Conservation (phyloP, 2,329 filamentous ascomycete species). For the Curvularia spicifera region DNA sequence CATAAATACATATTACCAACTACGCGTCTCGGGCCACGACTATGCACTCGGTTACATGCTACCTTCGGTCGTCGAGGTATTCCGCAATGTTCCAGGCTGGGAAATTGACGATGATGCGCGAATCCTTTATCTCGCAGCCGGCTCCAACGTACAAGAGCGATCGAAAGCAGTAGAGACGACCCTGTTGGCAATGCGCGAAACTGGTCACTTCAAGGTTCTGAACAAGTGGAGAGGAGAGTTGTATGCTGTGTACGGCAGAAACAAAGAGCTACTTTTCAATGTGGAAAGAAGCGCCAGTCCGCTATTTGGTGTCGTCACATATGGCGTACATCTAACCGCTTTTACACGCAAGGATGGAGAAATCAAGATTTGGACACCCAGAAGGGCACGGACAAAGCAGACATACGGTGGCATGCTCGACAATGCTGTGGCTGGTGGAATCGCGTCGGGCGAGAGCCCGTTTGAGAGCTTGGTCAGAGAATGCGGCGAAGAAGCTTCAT, state of each 20-base stretch:
- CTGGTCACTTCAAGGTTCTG: constrained; percentile 75
- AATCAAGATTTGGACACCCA: constrained; percentile 83
- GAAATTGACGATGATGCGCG: constrained; percentile 64
- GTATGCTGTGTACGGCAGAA: constrained; percentile 51
- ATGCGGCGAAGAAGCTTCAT: constrained; percentile 84
- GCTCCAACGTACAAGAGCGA: constrained; percentile 66
- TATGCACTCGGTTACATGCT: constrained; percentile 66
- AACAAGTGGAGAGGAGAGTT: constrained; percentile 53
- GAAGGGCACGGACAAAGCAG: constrained; percentile 76
- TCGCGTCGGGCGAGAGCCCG: constrained; percentile 79
- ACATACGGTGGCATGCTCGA: constrained; percentile 93
- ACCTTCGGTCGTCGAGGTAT: constrained; percentile 65
- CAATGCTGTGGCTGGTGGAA: constrained; percentile 88
- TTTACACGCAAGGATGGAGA: constrained; percentile 52
- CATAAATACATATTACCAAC: constrained; percentile 63
- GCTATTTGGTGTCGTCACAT: constrained; percentile 54
- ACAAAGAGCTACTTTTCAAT: constrained; percentile 50
- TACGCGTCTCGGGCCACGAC: constrained; percentile 72
- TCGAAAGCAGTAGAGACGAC: constrained; percentile 65
- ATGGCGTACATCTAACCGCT: constrained; percentile 52
- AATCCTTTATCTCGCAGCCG: constrained; percentile 68
- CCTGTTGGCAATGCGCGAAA: constrained; percentile 70
- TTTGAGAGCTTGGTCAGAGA: constrained; percentile 86
- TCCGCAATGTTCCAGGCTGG: constrained; percentile 65
- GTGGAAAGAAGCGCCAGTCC: constrained; percentile 53